phyloP scores from a whole-genome alignment of 345 rosid genomes.

The Cardamine chenopodiifolia region DNA sequence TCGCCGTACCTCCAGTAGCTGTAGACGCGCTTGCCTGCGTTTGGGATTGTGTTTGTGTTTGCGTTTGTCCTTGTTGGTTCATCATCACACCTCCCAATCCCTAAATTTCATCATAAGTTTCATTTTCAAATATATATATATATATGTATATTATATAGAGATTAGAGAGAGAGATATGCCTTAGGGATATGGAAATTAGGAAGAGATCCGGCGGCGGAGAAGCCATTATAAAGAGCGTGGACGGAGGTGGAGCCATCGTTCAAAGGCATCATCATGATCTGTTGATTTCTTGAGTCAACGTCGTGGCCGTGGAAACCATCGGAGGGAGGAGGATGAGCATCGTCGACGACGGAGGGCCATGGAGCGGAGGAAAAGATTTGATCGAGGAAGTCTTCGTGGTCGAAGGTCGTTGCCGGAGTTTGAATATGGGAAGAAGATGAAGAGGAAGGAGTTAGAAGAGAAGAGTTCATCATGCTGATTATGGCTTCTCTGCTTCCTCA shows the following conservation, averaged over 20 bases:
- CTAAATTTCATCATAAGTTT: constrained; percentile 12
- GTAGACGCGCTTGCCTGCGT: constrained; percentile 51
- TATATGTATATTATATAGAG: too few species aligned
- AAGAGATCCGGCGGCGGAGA: constrained; percentile 60
- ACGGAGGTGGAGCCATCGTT: constrained; percentile 12
- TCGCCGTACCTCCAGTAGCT: constrained; percentile 39
- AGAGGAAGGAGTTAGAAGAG: constrained; percentile 36
- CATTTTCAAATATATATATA: too few species aligned
- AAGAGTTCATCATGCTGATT: constrained; percentile 37
- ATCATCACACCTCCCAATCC: constrained; percentile 45
- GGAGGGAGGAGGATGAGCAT: constrained; percentile 26
- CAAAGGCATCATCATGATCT: constrained; percentile 54
- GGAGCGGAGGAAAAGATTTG: constrained; percentile 75
- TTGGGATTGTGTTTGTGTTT: constrained; percentile 35
- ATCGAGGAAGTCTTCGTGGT: constrained; percentile 73
- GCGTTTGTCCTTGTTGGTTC: constrained; percentile 47
- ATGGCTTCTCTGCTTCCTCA: not conserved
- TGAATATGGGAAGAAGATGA: constrained; percentile 41
- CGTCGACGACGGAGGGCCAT: constrained; percentile 44
- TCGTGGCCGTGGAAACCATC: constrained; percentile 32
- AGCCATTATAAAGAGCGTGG: constrained; percentile 57
- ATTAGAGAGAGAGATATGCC: constrained; percentile 29
- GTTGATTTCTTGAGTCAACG: constrained; percentile 53
- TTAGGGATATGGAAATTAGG: constrained; percentile 63
- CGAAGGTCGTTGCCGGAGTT: constrained; percentile 27